phyloP scores from a whole-genome alignment of 139 green algal genomes.

The Chlamydomonas asymmetrica region DNA sequence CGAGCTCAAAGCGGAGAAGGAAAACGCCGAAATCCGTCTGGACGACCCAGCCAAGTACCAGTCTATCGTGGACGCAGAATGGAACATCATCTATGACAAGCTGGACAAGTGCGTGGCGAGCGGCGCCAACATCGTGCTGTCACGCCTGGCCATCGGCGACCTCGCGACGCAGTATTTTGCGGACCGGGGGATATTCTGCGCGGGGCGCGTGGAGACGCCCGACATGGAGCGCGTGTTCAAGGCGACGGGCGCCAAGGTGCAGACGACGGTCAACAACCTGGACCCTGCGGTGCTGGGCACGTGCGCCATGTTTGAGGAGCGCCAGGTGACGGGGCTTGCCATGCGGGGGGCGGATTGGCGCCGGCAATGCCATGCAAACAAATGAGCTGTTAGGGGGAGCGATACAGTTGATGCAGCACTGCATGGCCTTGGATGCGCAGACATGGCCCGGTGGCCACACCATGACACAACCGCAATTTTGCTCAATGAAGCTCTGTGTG shows the following conservation, averaged over 20 bases:
- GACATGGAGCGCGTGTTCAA: conserved; percentile 90
- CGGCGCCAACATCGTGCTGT: conserved; percentile 93
- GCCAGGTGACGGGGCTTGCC: conserved; percentile 68
- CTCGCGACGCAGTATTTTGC: conserved; percentile 98
- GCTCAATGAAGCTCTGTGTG: too few species aligned
- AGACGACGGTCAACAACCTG: conserved; percentile 91
- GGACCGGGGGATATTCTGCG: conserved; percentile 96
- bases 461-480: background rate
- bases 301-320: conserved; percentile 93
- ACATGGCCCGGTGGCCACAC: too few species aligned
- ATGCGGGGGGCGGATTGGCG: too few species aligned
- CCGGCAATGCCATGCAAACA: too few species aligned
- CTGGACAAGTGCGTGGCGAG: conserved; percentile 83
- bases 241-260: conserved; percentile 57
- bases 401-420: background rate
- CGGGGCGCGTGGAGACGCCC: conserved; percentile 85
- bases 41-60: conserved; percentile 96
- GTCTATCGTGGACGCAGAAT: conserved; percentile 97
- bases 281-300: conserved; percentile 77
- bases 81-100: conserved; percentile 99
- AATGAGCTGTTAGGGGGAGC: background rate
- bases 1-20: conserved; percentile 97
- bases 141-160: conserved; percentile 72
- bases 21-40: conserved; percentile 95
- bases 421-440: too few species aligned